Percentiles rank a stretch among this genome's conserved stretches.
Conservation (phyloP, 2,329 filamentous ascomycete species). For the Ophiostoma angusticollis region DNA sequence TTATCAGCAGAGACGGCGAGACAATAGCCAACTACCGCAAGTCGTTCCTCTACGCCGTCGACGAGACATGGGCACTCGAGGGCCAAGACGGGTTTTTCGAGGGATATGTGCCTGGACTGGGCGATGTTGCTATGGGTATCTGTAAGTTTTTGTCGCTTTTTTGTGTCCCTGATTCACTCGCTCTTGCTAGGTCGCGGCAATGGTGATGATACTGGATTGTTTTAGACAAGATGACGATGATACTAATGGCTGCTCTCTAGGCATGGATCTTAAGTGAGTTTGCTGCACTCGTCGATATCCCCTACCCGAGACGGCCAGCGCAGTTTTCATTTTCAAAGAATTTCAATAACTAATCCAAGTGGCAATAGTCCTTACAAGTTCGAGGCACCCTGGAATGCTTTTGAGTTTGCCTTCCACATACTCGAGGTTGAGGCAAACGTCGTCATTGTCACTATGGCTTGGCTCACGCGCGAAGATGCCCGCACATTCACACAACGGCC, state of each 20-base stretch:
- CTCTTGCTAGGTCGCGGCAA: not conserved
- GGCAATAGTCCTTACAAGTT: slow-evolving; percentile 34
- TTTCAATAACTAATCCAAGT: slow-evolving; percentile 10
- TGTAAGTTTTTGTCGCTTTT: slow-evolving; percentile 27
- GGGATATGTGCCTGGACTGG: slow-evolving; percentile 32
- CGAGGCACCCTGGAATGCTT: slow-evolving; percentile 34
- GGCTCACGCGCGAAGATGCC: slow-evolving; percentile 49
- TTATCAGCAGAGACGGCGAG: slow-evolving; percentile 47
- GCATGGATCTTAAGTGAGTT: slow-evolving; percentile 49
- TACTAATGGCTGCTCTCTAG: slow-evolving; percentile 16
- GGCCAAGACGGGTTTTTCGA: slow-evolving; percentile 37
- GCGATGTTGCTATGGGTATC: slow-evolving; percentile 44
- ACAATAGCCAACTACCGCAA: slow-evolving; percentile 50
- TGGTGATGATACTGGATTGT: no score
- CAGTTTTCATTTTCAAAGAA: slow-evolving; percentile 13
- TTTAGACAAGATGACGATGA: no score
- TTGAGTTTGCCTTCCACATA: slow-evolving; percentile 43
- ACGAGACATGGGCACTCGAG: slow-evolving; percentile 50
- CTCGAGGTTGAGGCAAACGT: slow-evolving; percentile 44
- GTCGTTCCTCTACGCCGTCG: slow-evolving; percentile 42
- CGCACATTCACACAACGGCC: slow-evolving; percentile 33
- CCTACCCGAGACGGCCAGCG: no score
- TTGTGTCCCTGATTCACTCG: not conserved
- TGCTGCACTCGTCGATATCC: no score
- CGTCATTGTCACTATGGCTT: slow-evolving; percentile 65